Evolutionary conservation across 768 basidiomycete genomes (phyloP).

Genomic region (Suillus clintonianus): DNA sequence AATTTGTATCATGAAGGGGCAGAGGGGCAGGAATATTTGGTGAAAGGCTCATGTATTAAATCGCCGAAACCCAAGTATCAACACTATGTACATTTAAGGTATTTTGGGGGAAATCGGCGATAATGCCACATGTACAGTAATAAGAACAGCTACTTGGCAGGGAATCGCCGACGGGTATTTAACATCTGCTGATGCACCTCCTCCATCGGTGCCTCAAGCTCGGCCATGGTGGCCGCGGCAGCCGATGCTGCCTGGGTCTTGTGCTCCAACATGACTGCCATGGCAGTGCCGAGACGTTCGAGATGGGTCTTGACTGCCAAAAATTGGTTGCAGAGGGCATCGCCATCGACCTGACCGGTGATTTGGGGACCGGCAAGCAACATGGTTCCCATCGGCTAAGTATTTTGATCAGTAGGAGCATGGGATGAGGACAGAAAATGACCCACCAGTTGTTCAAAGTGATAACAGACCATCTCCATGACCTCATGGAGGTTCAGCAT

Average conservation of each 20-base stretch:
- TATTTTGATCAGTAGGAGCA: too few relatives aligned
- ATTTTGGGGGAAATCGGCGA: not conserved
- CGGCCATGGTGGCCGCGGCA: not conserved
- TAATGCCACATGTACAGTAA: too few relatives aligned
- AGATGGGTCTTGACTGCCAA: not conserved
- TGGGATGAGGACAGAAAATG: not conserved
- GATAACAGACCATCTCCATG: too few relatives aligned
- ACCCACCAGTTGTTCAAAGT: too few relatives aligned
- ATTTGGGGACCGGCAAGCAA: not conserved
- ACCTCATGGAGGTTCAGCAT: rapidly evolving
- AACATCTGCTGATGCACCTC: not conserved
- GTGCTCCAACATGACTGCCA: not conserved
- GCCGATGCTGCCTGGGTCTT: not conserved
- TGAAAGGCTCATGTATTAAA: too few relatives aligned
- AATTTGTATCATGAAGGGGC: too few relatives aligned
- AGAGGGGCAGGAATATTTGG: too few relatives aligned
- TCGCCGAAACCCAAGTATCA: too few relatives aligned
- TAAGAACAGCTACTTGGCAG: rapidly evolving
- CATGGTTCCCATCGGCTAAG: not conserved
- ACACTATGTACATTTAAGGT: too few relatives aligned
- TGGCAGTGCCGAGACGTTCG: not conserved
- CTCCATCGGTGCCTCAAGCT: not conserved
- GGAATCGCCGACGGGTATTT: rapidly evolving
- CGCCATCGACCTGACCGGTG: not conserved
- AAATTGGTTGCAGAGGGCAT: not conserved